Evolutionary conservation across 306 rosid genomes (phyloP).

Genomic region (Acacia crassicarpa): DNA sequence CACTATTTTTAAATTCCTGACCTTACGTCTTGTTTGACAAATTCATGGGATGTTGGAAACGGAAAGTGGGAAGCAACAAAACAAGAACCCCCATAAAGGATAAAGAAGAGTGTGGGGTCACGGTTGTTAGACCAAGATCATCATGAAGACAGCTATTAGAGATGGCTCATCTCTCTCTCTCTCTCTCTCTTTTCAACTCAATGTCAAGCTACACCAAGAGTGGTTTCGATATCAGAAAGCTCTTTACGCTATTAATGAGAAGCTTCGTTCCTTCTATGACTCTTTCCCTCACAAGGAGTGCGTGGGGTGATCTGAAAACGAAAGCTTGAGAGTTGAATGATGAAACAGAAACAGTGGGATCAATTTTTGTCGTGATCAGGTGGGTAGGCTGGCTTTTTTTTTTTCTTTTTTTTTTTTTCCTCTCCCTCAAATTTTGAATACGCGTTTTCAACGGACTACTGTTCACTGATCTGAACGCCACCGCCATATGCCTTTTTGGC

Average conservation of each 20-base stretch:
- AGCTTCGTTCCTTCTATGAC: neutral
- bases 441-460: neutral
- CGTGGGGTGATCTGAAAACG: neutral
- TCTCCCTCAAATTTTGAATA: neutral
- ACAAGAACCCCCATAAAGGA: neutral
- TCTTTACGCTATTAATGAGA: neutral
- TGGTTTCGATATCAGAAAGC: neutral
- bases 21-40: constrained; percentile 18
- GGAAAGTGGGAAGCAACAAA: neutral
- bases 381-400: neutral
- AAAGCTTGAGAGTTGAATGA: neutral
- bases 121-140: constrained; percentile 9
- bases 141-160: constrained; percentile 20
- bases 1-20: neutral
- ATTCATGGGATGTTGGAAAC: constrained; percentile 1
- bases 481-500: neutral
- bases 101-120: constrained; percentile 1
- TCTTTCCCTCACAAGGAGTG: neutral
- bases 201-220: neutral
- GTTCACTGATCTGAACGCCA: neutral
- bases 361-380: neutral
- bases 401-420: no score
- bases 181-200: neutral
- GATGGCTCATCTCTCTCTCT: neutral
- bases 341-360: neutral